Evolutionary conservation across 2,329 filamentous ascomycete species (phyloP).

Genomic region (Colletotrichum sojae): DNA sequence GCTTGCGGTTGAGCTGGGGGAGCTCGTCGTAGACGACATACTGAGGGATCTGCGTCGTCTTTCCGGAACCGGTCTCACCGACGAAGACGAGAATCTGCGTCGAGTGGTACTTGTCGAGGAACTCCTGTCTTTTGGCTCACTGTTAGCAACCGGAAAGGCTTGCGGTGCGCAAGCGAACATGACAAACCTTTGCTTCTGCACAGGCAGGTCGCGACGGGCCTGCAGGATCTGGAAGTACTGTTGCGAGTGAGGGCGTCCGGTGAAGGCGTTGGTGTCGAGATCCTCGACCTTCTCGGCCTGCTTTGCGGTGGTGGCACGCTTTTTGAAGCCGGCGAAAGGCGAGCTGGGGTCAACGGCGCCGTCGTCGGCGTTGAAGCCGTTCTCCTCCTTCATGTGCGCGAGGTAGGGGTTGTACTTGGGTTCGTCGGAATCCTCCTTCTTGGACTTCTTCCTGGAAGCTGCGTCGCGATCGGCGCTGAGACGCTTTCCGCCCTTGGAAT

Average conservation of each 20-base stretch:
- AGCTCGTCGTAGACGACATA: conserved; percentile 98
- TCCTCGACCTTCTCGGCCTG: conserved; percentile 84
- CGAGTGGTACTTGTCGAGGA: conserved; percentile 91
- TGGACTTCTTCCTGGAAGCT: conserved; percentile 59
- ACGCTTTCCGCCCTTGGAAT: conserved; percentile 57
- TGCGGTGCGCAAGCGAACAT: conserved; percentile 31
- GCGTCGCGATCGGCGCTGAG: conserved; percentile 60
- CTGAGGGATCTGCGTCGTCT: conserved; percentile 98
- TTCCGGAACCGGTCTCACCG: conserved; percentile 98
- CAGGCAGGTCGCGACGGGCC: conserved; percentile 86
- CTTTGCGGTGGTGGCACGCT: conserved; percentile 84
- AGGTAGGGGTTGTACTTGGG: conserved; percentile 84
- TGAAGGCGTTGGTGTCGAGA: conserved; percentile 89
- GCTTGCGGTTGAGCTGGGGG: conserved; percentile 86
- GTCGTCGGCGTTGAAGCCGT: conserved; percentile 47
- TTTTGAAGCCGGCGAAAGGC: conserved; percentile 76
- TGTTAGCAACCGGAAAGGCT: conserved; percentile 46
- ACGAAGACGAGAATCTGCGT: conserved; percentile 98
- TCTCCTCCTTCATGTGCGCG: conserved; percentile 83
- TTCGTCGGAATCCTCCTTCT: conserved; percentile 51
- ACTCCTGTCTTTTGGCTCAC: conserved; percentile 78
- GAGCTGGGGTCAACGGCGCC: conserved; percentile 54
- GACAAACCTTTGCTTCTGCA: conserved; percentile 84
- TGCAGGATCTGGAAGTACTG: conserved; percentile 93
- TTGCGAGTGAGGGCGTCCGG: conserved; percentile 79